Conservation (phyloP, 371 early-diverging fungal genomes). For the Actinomortierella wolfii region DNA sequence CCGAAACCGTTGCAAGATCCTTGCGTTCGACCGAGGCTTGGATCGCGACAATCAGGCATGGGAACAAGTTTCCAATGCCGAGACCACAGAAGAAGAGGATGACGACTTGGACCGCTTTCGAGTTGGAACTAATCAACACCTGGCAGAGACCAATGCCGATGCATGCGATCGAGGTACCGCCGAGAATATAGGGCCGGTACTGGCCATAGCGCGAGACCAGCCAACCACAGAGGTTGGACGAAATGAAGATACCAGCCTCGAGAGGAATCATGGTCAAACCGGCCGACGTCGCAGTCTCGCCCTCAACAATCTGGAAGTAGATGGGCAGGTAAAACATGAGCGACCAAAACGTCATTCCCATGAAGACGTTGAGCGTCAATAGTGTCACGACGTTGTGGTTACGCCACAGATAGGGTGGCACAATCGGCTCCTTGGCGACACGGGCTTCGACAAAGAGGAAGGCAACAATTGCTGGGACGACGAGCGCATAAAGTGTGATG, state of each 20-base stretch:
- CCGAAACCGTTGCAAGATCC: conserved; percentile 38
- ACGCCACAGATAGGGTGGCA: conserved; percentile 52
- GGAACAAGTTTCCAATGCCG: conserved; percentile 50
- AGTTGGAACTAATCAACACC: conserved; percentile 40
- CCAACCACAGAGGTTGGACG: conserved; percentile 45
- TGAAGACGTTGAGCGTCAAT: conserved; percentile 51
- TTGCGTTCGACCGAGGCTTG: conserved; percentile 54
- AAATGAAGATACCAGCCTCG: conserved; percentile 48
- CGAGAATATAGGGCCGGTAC: conserved; percentile 48
- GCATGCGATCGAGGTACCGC: conserved; percentile 48
- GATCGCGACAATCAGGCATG: conserved; percentile 52
- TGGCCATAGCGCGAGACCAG: conserved; percentile 47
- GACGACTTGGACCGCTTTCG: conserved; percentile 46
- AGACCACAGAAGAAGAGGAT: conserved; percentile 55
- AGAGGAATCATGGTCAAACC: conserved; percentile 71
- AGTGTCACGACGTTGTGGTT: conserved; percentile 52
- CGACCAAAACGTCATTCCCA: conserved; percentile 74
- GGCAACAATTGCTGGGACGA: conserved; percentile 47
- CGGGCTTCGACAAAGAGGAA: conserved; percentile 67
- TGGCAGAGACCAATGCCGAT: conserved; percentile 52
- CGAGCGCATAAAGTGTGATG: conserved; percentile 58
- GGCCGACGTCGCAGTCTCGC: conserved; percentile 52
- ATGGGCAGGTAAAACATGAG: conserved; percentile 74
- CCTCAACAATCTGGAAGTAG: conserved; percentile 68
- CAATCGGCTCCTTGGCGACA: conserved; percentile 60